Evolutionary conservation across 208 protist species (phyloP), one percentile per base, ranked within the genome.

Genomic region (Angomonas deanei): DNA sequence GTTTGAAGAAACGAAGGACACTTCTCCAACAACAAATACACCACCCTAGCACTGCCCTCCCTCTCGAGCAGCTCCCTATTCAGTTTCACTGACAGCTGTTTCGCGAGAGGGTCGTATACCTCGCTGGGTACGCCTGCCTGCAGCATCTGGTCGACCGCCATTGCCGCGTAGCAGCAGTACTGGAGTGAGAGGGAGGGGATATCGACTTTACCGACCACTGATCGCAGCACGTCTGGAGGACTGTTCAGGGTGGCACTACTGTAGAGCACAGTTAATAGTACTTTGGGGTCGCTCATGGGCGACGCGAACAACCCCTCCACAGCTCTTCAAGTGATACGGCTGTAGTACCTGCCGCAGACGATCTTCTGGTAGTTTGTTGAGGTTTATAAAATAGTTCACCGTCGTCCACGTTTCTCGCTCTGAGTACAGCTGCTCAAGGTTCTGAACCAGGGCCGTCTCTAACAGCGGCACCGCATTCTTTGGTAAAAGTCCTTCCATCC

Each of bases 261-360:
- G 4, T 10, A n/a, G 5, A 10, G 17, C 13, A 23, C 19, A 50
- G 17, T 19, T 50, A 10, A 19, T 23, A 26, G 42, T 50, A 19
- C 17, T 50, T 26, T 13, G 42, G 42, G 17, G 4, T 10, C 42
- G 23, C 42, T n/a, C n/a, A 76, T 59, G 3, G 30, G 6, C 53
- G 26, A 33, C 60, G 66, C 53, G 30, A 55, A 42, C 1, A 65
- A 60, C 30, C 61, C 55, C 61, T 71, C 64, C 26, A 52, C 42
- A 0, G 57, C 60, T 3, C n/a, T n/a, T n/a, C n/a, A n/a, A n/a
- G n/a, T n/a, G n/a, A n/a, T n/a, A n/a, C n/a, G n/a, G n/a, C n/a
- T n/a, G n/a, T n/a, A n/a, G n/a, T n/a, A n/a, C n/a, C n/a, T n/a
- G n/a, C n/a, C n/a, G n/a, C n/a, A n/a, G n/a, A n/a, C n/a, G n/a